Percentiles rank a stretch among this genome's conserved stretches.
phyloP scores from a whole-genome alignment of 306 rosid species.

The Vicia villosa region DNA sequence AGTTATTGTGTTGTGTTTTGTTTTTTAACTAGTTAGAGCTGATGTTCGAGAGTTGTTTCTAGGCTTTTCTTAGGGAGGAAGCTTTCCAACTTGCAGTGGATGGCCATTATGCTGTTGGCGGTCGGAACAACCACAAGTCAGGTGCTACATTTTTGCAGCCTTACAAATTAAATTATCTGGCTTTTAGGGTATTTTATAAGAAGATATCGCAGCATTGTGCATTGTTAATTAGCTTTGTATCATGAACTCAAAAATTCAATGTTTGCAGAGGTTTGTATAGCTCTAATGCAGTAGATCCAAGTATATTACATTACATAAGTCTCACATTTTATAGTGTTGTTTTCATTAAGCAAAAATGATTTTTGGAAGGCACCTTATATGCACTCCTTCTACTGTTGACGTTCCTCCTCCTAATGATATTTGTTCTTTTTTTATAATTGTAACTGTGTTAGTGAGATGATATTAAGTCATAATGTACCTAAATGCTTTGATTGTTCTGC shows the following conservation, averaged over 20 bases:
- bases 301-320: neutral
- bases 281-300: neutral
- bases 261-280: neutral
- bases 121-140: slow-evolving; percentile 98
- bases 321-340: neutral
- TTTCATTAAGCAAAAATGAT: neutral
- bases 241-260: slow-evolving; percentile 1
- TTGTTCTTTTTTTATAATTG: neutral
- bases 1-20: slow-evolving; percentile 1
- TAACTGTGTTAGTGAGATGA: too few relatives aligned
- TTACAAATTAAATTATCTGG: neutral
- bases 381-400: neutral
- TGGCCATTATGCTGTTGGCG: slow-evolving; percentile 83
- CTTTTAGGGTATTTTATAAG: neutral
- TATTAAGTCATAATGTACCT: neutral
- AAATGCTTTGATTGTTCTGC: neutral
- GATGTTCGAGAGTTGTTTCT: slow-evolving; percentile 10
- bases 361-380: neutral
- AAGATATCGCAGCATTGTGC: neutral
- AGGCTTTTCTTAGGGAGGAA: slow-evolving; percentile 81
- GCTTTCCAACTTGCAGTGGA: slow-evolving; percentile 89
- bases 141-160: slow-evolving; percentile 41
- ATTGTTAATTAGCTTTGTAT: neutral
- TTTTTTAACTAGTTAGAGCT: slow-evolving; percentile 35
- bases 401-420: neutral